Percentiles rank a stretch among this genome's conserved stretches.
These are phyloP conservation scores for Dictyostelium purpureum DNA, from an alignment of 78 protist genomes.

Conservation along the genomic window DNA sequence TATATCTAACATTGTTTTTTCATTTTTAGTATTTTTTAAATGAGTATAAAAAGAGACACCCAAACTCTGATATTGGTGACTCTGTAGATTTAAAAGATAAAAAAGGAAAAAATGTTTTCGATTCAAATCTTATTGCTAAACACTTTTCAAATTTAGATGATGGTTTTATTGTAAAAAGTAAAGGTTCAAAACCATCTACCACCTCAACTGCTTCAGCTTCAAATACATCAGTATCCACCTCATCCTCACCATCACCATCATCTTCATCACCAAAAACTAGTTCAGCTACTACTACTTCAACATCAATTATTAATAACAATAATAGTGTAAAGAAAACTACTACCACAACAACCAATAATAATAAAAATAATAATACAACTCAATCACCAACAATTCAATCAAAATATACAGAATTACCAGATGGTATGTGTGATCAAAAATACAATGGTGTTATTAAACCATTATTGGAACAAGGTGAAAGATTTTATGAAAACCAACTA, in stretches of 20 bases:
- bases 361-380: neutral
- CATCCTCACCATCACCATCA: neutral
- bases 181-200: neutral
- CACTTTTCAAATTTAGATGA: slow-evolving; percentile 39
- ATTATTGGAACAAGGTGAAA: slow-evolving; percentile 18
- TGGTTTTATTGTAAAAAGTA: slow-evolving; percentile 50
- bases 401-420: neutral
- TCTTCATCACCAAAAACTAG: neutral
- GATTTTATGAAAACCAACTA: slow-evolving; percentile 16
- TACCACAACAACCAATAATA: neutral
- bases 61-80: neutral
- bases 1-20: neutral
- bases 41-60: slow-evolving; percentile 17
- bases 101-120: slow-evolving; percentile 15
- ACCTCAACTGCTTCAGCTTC: neutral
- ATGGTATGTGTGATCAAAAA: slow-evolving; percentile 41
- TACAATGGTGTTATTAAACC: neutral
- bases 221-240: neutral
- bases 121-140: slow-evolving; percentile 5
- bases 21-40: slow-evolving; percentile 28
- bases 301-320: too few relatives aligned
- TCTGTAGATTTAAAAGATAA: slow-evolving; percentile 31
- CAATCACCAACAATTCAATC: neutral
- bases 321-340: neutral
- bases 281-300: neutral